These are phyloP conservation scores for Colletotrichum scovillei DNA, from an alignment of 2,329 filamentous ascomycete species.

Conservation along the genomic window DNA sequence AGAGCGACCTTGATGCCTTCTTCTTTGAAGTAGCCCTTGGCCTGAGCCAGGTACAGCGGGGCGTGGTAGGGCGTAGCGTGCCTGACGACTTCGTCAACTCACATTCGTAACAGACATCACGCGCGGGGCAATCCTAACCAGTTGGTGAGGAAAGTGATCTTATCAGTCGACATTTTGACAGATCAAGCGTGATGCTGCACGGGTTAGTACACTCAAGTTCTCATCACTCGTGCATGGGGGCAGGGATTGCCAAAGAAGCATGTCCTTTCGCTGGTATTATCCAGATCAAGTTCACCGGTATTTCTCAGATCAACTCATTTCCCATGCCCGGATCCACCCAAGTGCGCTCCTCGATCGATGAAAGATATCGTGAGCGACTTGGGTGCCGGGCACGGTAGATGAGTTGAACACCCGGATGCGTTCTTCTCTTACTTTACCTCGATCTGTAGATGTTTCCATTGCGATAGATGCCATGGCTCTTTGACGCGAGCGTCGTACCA, in stretches of 20 bases:
- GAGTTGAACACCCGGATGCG: conserved; percentile 58
- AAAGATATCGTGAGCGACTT: conserved; percentile 27
- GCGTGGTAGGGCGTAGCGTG: conserved; percentile 86
- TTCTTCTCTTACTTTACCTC: conserved; percentile 59
- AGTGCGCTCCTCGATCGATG: conserved; percentile 20
- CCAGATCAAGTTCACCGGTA: conserved; percentile 88
- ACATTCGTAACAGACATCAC: background rate
- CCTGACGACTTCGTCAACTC: conserved; percentile 56
- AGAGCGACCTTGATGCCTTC: conserved; percentile 83
- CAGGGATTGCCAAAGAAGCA: conserved; percentile 72
- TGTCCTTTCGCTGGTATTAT: conserved; percentile 90
- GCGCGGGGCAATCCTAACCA: conserved; percentile 64
- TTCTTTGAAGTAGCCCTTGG: conserved; percentile 79
- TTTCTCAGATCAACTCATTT: conserved; percentile 72
- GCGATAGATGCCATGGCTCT: conserved; percentile 44
- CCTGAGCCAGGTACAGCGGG: conserved; percentile 80
- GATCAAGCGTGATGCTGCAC: conserved; percentile 56
- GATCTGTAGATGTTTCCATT: conserved; percentile 50
- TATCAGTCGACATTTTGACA: conserved; percentile 80
- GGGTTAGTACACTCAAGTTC: conserved; percentile 57
- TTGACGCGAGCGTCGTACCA: conserved; percentile 34
- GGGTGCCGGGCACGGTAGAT: conserved; percentile 12
- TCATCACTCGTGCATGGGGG: conserved; percentile 39
- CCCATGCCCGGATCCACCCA: conserved; percentile 33
- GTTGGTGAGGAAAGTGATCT: conserved; percentile 88